Base-by-base conservation (phyloP, 2,329 filamentous ascomycete species). In the Cordyceps farinosa region DNA sequence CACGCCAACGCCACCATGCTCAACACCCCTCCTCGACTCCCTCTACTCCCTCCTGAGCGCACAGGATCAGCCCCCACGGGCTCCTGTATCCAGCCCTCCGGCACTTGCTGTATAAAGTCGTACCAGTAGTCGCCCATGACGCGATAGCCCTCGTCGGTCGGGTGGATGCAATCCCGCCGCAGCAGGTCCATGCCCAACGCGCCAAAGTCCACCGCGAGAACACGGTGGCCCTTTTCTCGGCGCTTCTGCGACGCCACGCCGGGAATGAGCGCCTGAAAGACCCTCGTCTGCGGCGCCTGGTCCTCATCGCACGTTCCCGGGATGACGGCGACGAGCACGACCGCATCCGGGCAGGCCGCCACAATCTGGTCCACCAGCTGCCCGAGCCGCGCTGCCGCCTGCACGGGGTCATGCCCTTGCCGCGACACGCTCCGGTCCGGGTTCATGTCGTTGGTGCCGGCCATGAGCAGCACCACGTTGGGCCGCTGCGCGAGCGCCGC, bases 121-220 rank as follows among this genome's bases (percentile, higher is more conserved):
- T 69, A 70, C 69, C 69, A 71, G 11, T 66, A 70, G 27, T 67
- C 54, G 0, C 67, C 68, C 44, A 70, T 62, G 6, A 65, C 5
- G 3, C 47, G 52, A 38, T 70, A 71, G 0, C 69, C 68, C 0
- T 61, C 32, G 2, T 65, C 65, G 0, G 68, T 65, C 2, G 69
- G 69, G 13, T 71, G 69, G 2, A 71, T 64, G 9, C 69, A 70
- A 54, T 70, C 69, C 5, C 29, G 5, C 13, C 38, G 44, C n/a
- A 55, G 34, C 52, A 42, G 11, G 10, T 55, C 10, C n/a, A 40
- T 29, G 11, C 38, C 52, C 42, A 55, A 40, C 27, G 34, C 13
- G 13, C 29, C 29, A 55, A 55, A 55, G 27, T 55, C 52, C 34
- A 36, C 52, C 22, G 52, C 52, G 17, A 55, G n/a, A 8, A 55